Base-by-base conservation (phyloP, 176 grass and related monocot species). In the Chloris gayana region DNA sequence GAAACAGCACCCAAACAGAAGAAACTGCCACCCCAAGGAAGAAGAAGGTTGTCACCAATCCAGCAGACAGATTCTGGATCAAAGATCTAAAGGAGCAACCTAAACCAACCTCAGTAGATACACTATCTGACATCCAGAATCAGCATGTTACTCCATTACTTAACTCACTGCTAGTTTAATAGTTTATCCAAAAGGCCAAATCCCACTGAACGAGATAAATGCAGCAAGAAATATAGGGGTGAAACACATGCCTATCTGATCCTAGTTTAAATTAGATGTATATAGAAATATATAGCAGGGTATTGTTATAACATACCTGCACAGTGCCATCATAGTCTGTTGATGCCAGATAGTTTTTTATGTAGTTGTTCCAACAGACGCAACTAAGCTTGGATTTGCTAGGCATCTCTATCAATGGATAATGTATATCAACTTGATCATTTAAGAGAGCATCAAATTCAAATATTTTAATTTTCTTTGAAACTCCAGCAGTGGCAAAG, bases 381-480 rank as follows among this genome's bases (percentile, higher is more conserved):
- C 88, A 99, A 71, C 80, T 99, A 68, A 99, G 88, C 64, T 88
- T 96, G 32, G 93, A 88, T 49, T 84, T 87, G 85, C 82, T 99
- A 84, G 90, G 82, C 91, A 99, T 99, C 87, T 99, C 97, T 67
- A 96, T 68, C 85, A 95, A 71, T 51, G 97, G 97, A 69, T 96
- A 99, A 84, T 99, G 97, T 84, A 91, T 84, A 84, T 93, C 93
- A 74, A 99, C 88, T 70, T 7, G 84, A 12, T 95, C 82, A 83
- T 99, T 95, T 83, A 99, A 74, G 84, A 99, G 89, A 74, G 90
- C 41, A 82, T 91, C 72, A 15, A 99, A 99, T 75, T 99, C 97
- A 39, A 96, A 99, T 89, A 99, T 91, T 83, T 99, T 99, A 42
- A 99, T 99, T 88, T 99, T 99, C 87, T 96, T 99, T 29, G 97